Conservation (phyloP, 192 early-diverging fungal genomes). For the Coemansia sp. region DNA sequence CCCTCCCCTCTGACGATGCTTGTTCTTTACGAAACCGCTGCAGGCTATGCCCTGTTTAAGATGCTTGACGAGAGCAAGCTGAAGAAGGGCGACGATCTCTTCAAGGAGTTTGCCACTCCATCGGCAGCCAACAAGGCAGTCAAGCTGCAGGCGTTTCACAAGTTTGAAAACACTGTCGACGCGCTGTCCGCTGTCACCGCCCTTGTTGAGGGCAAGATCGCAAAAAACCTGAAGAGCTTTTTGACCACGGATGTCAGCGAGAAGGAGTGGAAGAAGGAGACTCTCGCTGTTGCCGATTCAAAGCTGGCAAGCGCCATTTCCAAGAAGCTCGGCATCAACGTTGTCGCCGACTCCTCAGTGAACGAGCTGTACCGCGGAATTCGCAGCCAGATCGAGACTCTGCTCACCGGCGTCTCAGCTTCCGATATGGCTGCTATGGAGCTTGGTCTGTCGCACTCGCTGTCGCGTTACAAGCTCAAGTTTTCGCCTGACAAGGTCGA, state of each 20-base stretch:
- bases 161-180: constrained; percentile 98
- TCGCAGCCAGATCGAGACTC: constrained; percentile 85
- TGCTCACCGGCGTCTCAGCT: constrained; percentile 84
- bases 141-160: constrained; percentile 93
- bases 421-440: constrained; percentile 93
- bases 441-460: constrained; percentile 97
- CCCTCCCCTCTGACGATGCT: constrained; percentile 73
- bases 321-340: constrained; percentile 84
- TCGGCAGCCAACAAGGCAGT: constrained; percentile 88
- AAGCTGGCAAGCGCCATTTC: constrained; percentile 87
- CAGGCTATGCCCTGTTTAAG: constrained; percentile 97
- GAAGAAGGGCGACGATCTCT: constrained; percentile 80
- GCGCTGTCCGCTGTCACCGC: constrained; percentile 95
- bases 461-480: constrained; percentile 99
- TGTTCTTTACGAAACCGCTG: constrained; percentile 95
- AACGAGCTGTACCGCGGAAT: constrained; percentile 96
- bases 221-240: constrained; percentile 93
- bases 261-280: constrained; percentile 90
- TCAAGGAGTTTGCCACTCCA: constrained; percentile 86
- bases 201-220: constrained; percentile 93
- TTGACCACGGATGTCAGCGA: constrained; percentile 80
- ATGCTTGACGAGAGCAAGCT: constrained; percentile 88
- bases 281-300: constrained; percentile 85
- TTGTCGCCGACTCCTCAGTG: constrained; percentile 78
- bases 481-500: constrained; percentile 99